These are phyloP conservation scores for Blastocystis sp. DNA, from an alignment of 352 stramenopile genomes.

Conservation along the genomic window DNA sequence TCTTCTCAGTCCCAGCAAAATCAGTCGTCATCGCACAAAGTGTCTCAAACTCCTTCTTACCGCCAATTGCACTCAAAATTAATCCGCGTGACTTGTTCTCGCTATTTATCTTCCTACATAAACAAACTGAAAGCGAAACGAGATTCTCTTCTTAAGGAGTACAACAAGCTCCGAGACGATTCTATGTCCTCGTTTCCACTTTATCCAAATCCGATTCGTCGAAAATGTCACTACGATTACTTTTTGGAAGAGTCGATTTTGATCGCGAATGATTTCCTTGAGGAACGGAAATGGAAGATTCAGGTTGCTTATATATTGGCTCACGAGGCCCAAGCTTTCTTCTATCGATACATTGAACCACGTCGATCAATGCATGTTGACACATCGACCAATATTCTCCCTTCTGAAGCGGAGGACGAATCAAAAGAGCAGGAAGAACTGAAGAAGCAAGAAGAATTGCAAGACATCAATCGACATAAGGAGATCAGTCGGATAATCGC, in stretches of 20 bases:
- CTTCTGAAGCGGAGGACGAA: background rate
- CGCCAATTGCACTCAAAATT: constrained; percentile 3
- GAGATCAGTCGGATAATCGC: background rate
- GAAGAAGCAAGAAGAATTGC: background rate
- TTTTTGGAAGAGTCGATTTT: constrained; percentile 24
- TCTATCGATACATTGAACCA: constrained; percentile 4
- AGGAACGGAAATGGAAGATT: constrained; percentile 54
- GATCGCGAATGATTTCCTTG: constrained; percentile 28
- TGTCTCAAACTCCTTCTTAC: background rate
- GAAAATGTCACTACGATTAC: constrained; percentile 49
- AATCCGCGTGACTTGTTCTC: background rate
- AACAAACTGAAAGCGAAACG: constrained; percentile 29
- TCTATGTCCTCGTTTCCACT: background rate
- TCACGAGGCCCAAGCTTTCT: constrained; percentile 27
- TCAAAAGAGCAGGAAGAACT: background rate
- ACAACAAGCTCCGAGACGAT: constrained; percentile 3
- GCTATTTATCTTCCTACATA: background rate
- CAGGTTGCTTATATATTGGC: constrained; percentile 28
- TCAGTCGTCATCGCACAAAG: constrained; percentile 5
- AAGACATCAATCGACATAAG: background rate
- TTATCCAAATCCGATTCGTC: constrained; percentile 1
- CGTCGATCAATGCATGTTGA: background rate
- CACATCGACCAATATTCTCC: background rate
- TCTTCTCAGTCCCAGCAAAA: background rate
- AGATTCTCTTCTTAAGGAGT: background rate